phyloP scores from a whole-genome alignment of 352 stramenopile genomes.

The Pythium plurisporium region DNA sequence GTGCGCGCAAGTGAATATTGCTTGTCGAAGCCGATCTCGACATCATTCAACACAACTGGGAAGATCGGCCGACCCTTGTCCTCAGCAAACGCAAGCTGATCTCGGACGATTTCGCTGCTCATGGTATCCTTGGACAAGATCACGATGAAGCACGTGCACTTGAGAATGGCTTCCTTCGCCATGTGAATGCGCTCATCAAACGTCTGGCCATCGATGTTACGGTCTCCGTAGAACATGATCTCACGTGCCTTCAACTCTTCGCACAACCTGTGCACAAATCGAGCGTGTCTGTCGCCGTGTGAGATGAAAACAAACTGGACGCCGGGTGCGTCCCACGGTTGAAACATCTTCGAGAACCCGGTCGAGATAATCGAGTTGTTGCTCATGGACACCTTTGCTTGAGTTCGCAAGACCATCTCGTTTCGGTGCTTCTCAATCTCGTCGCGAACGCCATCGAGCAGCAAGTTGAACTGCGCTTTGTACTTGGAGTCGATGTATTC shows the following conservation, averaged over 20 bases:
- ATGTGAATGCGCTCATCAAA: constrained; percentile 74
- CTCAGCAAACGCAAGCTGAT: constrained; percentile 79
- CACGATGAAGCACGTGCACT: constrained; percentile 73
- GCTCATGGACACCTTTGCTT: constrained; percentile 21
- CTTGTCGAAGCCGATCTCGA: constrained; percentile 69
- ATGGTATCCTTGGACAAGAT: constrained; percentile 76
- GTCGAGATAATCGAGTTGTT: constrained; percentile 28
- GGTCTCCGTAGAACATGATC: constrained; percentile 63
- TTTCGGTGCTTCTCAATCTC: constrained; percentile 77
- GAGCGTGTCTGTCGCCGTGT: constrained; percentile 65
- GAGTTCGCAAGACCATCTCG: constrained; percentile 30
- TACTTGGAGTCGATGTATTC: constrained; percentile 72
- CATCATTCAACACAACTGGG: constrained; percentile 71
- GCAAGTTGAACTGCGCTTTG: constrained; percentile 62
- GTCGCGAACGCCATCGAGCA: constrained; percentile 77
- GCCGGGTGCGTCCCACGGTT: constrained; percentile 46
- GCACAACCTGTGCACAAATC: constrained; percentile 68
- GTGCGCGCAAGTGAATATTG: constrained; percentile 78
- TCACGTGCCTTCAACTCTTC: constrained; percentile 46
- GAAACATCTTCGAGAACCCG: constrained; percentile 56
- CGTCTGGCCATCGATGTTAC: constrained; percentile 49
- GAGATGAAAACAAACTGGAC: constrained; percentile 74
- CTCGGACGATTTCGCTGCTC: constrained; percentile 63
- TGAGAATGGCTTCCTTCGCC: constrained; percentile 74
- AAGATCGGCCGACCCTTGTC: constrained; percentile 83